These are phyloP conservation scores for Metarhizium robertsii DNA, from an alignment of 2,329 filamentous ascomycete species.

Conservation along the genomic window DNA sequence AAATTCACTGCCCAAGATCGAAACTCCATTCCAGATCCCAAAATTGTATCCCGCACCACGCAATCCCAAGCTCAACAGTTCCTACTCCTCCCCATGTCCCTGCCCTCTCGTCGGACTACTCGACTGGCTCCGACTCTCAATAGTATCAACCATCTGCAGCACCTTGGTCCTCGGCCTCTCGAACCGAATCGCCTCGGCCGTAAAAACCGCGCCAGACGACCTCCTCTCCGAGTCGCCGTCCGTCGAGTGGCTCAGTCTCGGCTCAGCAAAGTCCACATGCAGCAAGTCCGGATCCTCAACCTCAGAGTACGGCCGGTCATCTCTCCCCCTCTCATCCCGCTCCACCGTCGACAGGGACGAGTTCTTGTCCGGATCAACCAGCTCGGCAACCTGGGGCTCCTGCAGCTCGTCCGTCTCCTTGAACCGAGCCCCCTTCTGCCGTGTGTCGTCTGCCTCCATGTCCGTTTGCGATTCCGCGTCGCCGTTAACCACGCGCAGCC, in stretches of 20 bases:
- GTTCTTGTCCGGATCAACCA: slow-evolving; percentile 26
- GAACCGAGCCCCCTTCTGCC: background rate
- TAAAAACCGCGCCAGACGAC: slow-evolving; percentile 27
- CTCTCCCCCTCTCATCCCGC: background rate
- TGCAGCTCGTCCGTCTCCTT: slow-evolving; percentile 4
- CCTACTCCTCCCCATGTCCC: too few relatives aligned
- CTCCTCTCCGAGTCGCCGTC: slow-evolving; percentile 18
- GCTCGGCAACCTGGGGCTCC: slow-evolving; percentile 25
- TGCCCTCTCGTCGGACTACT: slow-evolving; percentile 22
- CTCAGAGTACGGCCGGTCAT: background rate
- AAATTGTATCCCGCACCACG: too few relatives aligned
- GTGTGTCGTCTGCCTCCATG: background rate
- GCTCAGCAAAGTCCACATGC: slow-evolving; percentile 9
- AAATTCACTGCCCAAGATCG: too few relatives aligned
- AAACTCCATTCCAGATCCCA: too few relatives aligned
- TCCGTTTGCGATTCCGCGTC: slow-evolving; percentile 30
- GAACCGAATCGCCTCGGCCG: slow-evolving; percentile 37
- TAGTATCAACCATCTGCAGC: slow-evolving; percentile 44
- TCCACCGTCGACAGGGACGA: background rate
- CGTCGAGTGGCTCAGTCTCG: slow-evolving; percentile 17
- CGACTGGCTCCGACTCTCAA: slow-evolving; percentile 38
- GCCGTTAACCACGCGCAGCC: slow-evolving; percentile 81
- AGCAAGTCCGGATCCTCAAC: slow-evolving; percentile 4
- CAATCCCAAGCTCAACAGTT: too few relatives aligned
- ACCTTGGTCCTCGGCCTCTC: slow-evolving; percentile 36